phyloP scores from a whole-genome alignment of 768 basidiomycete species.

The Mycena chlorophos region DNA sequence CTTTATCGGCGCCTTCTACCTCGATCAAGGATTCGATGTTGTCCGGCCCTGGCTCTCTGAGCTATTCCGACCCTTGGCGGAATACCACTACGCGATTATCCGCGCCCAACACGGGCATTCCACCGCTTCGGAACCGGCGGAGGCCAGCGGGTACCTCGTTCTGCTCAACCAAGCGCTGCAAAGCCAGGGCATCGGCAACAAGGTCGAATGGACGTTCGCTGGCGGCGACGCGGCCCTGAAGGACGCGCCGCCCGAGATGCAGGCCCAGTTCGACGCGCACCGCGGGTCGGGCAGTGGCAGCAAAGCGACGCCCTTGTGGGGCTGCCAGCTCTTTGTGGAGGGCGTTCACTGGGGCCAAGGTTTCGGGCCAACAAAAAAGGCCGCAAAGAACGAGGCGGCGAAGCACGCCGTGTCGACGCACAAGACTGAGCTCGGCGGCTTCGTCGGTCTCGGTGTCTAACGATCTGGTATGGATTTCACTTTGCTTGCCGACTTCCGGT shows the following conservation, averaged over 20 bases:
- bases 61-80: conserved; percentile 65
- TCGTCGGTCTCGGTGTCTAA: conserved; percentile 39
- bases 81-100: conserved; percentile 61
- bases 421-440: conserved; percentile 56
- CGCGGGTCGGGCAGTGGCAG: conserved; percentile 30
- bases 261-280: conserved; percentile 15
- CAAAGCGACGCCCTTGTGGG: conserved; percentile 77
- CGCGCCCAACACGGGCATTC: conserved; percentile 69
- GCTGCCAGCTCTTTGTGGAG: conserved; percentile 62
- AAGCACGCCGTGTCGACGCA: conserved; percentile 66
- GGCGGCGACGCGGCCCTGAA: conserved; percentile 31
- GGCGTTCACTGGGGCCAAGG: conserved; percentile 62
- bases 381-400: conserved; percentile 79
- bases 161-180: conserved; percentile 80
- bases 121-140: conserved; percentile 30
- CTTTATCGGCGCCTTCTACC: conserved; percentile 76
- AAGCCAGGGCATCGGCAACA: conserved; percentile 44
- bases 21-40: conserved; percentile 62
- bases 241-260: conserved; percentile 6
- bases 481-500: neutral
- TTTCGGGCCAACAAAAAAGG: conserved; percentile 73
- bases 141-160: conserved; percentile 61
- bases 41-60: conserved; percentile 60
- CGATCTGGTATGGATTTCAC: conserved; percentile 10
- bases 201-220: conserved; percentile 72